These are phyloP conservation scores for Yarrowia sp. DNA, from an alignment of 805 yeast genomes.

Conservation along the genomic window DNA sequence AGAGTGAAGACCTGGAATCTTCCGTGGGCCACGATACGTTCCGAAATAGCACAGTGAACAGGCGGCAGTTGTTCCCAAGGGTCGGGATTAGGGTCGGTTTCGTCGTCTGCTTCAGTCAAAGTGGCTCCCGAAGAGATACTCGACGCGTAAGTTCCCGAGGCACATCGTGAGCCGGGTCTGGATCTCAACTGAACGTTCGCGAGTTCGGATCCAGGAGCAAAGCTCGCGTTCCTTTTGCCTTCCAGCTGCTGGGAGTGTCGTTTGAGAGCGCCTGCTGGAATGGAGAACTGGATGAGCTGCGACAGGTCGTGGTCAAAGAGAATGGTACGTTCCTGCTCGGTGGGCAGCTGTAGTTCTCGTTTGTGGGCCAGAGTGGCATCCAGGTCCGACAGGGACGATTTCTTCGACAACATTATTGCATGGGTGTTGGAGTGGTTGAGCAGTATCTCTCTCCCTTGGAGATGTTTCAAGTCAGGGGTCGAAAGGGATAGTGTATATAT, in stretches of 20 bases:
- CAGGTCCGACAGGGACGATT: conserved; percentile 34
- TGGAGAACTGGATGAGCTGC: conserved; percentile 36
- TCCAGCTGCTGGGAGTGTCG: conserved; percentile 32
- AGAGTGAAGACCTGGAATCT: conserved; percentile 33
- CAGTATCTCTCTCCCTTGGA: too few relatives aligned
- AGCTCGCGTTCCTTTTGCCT: conserved; percentile 9
- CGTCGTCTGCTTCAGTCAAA: conserved; percentile 6
- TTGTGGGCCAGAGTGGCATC: conserved; percentile 34
- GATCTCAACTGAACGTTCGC: conserved; percentile 34
- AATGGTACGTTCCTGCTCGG: conserved; percentile 37
- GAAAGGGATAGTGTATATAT: not conserved
- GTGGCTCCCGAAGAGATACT: conserved; percentile 30
- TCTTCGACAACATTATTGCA: conserved; percentile 34
- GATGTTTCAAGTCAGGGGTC: too few relatives aligned
- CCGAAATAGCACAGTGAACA: conserved; percentile 35
- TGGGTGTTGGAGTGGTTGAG: not conserved
- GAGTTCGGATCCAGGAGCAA: conserved; percentile 14
- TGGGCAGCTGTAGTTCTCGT: conserved; percentile 18
- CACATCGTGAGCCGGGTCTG: conserved; percentile 22
- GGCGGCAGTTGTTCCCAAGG: conserved; percentile 34
- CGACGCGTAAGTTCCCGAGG: conserved; percentile 21
- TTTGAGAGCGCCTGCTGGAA: conserved; percentile 33
- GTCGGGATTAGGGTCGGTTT: not conserved
- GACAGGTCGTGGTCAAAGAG: conserved; percentile 37
- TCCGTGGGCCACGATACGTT: conserved; percentile 38